These are phyloP conservation scores for Cordyceps javanica DNA, from an alignment of 2,329 filamentous ascomycete genomes.

Conservation along the genomic window DNA sequence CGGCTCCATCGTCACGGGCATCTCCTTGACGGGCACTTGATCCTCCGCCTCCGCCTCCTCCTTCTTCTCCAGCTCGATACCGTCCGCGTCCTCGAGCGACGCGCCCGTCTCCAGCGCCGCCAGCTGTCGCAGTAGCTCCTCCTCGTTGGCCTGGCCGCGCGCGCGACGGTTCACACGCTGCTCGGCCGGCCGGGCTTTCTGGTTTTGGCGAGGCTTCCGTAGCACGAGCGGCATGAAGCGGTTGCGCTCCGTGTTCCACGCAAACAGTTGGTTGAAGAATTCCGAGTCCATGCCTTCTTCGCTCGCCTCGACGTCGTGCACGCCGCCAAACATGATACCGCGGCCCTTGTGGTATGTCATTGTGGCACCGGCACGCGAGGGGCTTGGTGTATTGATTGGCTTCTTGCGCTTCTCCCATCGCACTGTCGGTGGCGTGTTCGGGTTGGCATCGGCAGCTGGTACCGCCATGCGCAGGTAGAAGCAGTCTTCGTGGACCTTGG, in stretches of 20 bases:
- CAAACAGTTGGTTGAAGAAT: slow-evolving; percentile 88
- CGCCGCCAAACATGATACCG: slow-evolving; percentile 88
- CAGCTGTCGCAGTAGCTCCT: slow-evolving; percentile 80
- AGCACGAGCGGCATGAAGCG: slow-evolving; percentile 82
- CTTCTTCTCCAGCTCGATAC: slow-evolving; percentile 45
- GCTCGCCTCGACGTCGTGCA: slow-evolving; percentile 84
- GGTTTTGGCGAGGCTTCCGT: slow-evolving; percentile 61
- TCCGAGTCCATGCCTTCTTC: slow-evolving; percentile 96
- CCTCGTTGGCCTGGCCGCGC: slow-evolving; percentile 84
- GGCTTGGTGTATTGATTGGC: slow-evolving; percentile 81
- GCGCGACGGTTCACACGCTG: slow-evolving; percentile 56
- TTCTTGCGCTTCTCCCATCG: slow-evolving; percentile 93
- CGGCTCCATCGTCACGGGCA: slow-evolving; percentile 69
- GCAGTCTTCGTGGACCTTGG: slow-evolving; percentile 88
- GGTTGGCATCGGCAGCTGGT: slow-evolving; percentile 59
- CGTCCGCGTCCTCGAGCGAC: slow-evolving; percentile 48
- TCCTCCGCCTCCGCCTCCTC: slow-evolving; percentile 51
- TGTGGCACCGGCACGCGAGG: slow-evolving; percentile 77
- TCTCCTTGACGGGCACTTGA: slow-evolving; percentile 52
- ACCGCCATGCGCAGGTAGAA: slow-evolving; percentile 83
- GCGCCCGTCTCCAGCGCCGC: slow-evolving; percentile 76
- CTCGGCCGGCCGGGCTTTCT: slow-evolving; percentile 43
- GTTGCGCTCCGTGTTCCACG: slow-evolving; percentile 94
- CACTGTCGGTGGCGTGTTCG: slow-evolving; percentile 62
- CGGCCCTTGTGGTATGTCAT: slow-evolving; percentile 93